Base-by-base conservation (phyloP, 139 green algal genomes). In the Microglena sp. region DNA sequence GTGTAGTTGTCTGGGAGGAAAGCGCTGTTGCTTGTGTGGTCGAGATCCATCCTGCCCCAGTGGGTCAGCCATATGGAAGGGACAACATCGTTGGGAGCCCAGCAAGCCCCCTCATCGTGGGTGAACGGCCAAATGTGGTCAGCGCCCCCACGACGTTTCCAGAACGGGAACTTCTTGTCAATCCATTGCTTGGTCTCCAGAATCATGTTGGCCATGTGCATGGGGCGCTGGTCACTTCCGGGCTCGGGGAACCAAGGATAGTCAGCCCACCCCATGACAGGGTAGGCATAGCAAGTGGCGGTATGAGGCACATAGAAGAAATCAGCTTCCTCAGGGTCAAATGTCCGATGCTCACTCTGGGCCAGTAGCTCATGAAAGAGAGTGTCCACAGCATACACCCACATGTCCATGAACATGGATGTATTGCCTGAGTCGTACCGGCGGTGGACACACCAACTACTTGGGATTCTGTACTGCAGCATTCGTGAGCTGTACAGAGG, bases 121-220 rank as follows among this genome's bases (percentile, higher is more conserved):
- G 77, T 69, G 55, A 82, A 80, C 1, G 84, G 44, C 36, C 66
- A 86, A 33, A 89, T 79, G 78, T 89, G 83, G 72, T 89, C 79
- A 3, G 66, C 44, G 6, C 83, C 83, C 35, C 56, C 67, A 1
- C 66, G 55, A 22, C 74, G 68, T 31, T 58, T 30, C 74, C 74
- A 80, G 54, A 76, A 85, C 2, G 80, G 77, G 68, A 76, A 86
- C 2, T 59, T 70, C 28, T 43, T 65, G 3, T 72, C 36, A 5
- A 89, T 74, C 70, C 80, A 83, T n/a, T 67, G 63, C 4, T 82
- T 45, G 0, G 71, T 69, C 30, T 80, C 66, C 11, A 60, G 27
- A n/a, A 76, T 55, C 67, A 81, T 81, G 33, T 59, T 63, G 6
- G 67, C 46, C 2, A 66, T 66, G 29, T 82, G 74, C 33, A 67